Evolutionary conservation across 345 rosid species (phyloP).

Genomic region (Kernera saxatilis): DNA sequence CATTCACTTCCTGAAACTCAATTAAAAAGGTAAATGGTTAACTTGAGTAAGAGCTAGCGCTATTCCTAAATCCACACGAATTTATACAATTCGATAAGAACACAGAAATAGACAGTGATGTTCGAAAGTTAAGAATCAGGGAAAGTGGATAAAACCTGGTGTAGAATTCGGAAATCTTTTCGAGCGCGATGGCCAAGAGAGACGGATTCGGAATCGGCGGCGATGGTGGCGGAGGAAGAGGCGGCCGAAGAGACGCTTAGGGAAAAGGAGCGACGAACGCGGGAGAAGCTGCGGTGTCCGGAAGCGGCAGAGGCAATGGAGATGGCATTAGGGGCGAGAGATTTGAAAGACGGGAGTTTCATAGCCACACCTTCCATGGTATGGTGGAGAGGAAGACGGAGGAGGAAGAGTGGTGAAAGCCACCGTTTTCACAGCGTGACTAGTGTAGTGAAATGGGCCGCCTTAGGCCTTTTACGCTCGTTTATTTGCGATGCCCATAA

Average conservation of each 20-base stretch:
- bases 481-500: neutral
- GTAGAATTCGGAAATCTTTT: conserved; percentile 81
- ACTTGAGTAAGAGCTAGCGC: neutral
- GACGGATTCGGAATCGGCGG: conserved; percentile 32
- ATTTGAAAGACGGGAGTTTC: conserved; percentile 47
- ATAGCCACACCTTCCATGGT: conserved; percentile 54
- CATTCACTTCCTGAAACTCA: conserved; percentile 63
- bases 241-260: conserved; percentile 26
- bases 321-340: conserved; percentile 32
- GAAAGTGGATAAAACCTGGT: conserved; percentile 43
- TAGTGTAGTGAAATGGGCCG: neutral
- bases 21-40: neutral
- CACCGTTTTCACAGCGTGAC: neutral
- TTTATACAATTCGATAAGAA: neutral
- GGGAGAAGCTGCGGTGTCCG: conserved; percentile 9
- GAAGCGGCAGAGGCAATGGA: conserved; percentile 6
- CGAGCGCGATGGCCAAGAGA: conserved; percentile 79
- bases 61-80: neutral
- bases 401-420: neutral
- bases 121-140: neutral
- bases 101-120: neutral
- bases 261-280: conserved; percentile 21
- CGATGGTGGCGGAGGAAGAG: conserved; percentile 29
- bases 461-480: neutral
- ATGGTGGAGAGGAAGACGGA: conserved; percentile 25